phyloP scores from a whole-genome alignment of 305 asterid genomes.

The Fraxinus ornus region DNA sequence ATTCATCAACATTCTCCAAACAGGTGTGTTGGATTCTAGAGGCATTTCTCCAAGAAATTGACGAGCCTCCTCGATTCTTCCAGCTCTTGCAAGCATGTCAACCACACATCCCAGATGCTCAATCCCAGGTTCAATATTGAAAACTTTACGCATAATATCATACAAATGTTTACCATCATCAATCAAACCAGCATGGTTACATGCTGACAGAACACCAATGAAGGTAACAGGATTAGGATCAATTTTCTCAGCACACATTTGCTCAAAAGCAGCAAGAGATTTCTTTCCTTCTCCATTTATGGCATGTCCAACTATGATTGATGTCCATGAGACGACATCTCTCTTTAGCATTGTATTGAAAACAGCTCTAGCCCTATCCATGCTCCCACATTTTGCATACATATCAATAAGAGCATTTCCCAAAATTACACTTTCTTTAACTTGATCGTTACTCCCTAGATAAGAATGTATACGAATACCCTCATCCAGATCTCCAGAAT shows the following conservation, averaged over 20 bases:
- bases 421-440: constrained; percentile 32
- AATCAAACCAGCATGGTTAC: constrained; percentile 47
- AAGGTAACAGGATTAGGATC: constrained; percentile 53
- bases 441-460: constrained; percentile 28
- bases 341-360: constrained; percentile 36
- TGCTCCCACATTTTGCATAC: constrained; percentile 58
- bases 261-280: constrained; percentile 37
- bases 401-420: constrained; percentile 53
- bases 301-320: constrained; percentile 52
- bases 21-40: constrained; percentile 31
- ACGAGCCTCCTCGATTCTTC: constrained; percentile 45
- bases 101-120: constrained; percentile 51
- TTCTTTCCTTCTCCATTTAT: constrained; percentile 44
- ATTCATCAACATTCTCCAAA: constrained; percentile 54
- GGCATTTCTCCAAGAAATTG: constrained; percentile 34
- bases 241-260: constrained; percentile 42
- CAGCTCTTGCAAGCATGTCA: constrained; percentile 55
- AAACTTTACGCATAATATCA: constrained; percentile 31
- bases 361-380: constrained; percentile 37
- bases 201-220: constrained; percentile 44
- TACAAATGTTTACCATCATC: constrained; percentile 40
- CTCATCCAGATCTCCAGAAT: constrained; percentile 34
- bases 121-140: constrained; percentile 38
- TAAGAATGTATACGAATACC: constrained; percentile 39
- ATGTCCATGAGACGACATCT: constrained; percentile 55